Percentiles rank a stretch among this genome's conserved stretches.
Conservation (phyloP, 345 rosid genomes). For the Citrus sinensis region DVS_A1.0 CM039163.1:5962001-5962500, state of each 20-base stretch:
- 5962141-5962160: not conserved
- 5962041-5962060: no score
- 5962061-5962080: no score
- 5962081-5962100: no score
- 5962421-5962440: constrained; percentile 19
- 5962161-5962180: not conserved
- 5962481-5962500: not conserved
- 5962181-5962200: no score
- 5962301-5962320: constrained; percentile 3
- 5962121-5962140: not conserved
- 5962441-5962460: constrained; percentile 6
- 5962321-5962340: not conserved
- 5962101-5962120: not conserved
- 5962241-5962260: not conserved
- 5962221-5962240: not conserved
- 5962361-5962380: not conserved
- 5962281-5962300: not conserved
- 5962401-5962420: constrained; percentile 25
- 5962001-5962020: no score
- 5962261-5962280: not conserved
- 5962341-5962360: not conserved
- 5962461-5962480: constrained; percentile 15
- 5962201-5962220: no score
- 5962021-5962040: no score
- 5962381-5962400: constrained; percentile 15